Conservation (phyloP, 176 grass and related monocot genomes). For the Lolium multiflorum region DNA sequence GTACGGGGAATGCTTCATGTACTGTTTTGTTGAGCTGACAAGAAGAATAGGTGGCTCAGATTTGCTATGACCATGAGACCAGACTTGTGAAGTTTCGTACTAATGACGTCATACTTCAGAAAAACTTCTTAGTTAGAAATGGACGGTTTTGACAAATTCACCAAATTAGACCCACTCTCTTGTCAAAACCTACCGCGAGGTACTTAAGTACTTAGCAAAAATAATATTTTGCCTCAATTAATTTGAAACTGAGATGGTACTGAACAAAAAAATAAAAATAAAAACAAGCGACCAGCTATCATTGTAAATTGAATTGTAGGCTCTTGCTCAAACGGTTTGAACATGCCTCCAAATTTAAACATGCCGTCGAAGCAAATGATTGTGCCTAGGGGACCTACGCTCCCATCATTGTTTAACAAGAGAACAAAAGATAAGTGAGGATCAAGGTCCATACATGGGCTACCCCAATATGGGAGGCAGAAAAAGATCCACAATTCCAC, state of each 20-base stretch:
- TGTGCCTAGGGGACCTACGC: neutral
- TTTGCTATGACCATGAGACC: neutral
- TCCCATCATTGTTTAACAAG: neutral
- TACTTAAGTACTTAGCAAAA: neutral
- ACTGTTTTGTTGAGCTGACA: slow-evolving; percentile 26
- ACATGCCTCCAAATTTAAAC: neutral
- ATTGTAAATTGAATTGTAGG: neutral
- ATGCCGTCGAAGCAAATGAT: slow-evolving; percentile 1
- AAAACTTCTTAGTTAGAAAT: no score
- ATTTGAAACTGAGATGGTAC: no score
- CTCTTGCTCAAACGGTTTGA: neutral
- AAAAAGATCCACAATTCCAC: slow-evolving; percentile 21
- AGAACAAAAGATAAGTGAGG: neutral
- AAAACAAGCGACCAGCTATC: neutral
- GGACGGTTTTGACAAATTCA: neutral
- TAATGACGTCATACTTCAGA: neutral
- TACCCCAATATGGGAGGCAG: slow-evolving; percentile 46
- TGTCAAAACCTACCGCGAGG: neutral
- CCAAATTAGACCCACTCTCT: neutral
- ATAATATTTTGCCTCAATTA: no score
- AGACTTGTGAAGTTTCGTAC: neutral
- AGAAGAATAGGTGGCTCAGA: neutral
- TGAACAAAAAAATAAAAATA: no score
- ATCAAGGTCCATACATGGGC: slow-evolving; percentile 40
- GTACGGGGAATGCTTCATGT: neutral